Evolutionary conservation across 371 early-diverging fungal genomes (phyloP).

Genomic region (Apophysomyces variabilis): DNA sequence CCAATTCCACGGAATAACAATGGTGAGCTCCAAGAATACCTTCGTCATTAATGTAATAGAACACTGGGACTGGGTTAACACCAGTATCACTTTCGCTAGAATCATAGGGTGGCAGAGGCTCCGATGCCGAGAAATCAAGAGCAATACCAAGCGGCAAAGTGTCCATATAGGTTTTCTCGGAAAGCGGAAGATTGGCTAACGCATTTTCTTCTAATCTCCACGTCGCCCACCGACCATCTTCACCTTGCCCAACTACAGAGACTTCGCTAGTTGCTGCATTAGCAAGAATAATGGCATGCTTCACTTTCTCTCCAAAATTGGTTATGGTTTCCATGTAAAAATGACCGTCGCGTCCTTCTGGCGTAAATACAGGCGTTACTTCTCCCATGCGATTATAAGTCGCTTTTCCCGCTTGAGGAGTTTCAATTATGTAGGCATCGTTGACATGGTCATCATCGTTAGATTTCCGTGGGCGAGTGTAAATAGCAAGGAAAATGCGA

Average conservation of each 20-base stretch:
- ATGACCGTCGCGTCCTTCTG: constrained; percentile 37
- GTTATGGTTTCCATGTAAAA: constrained; percentile 51
- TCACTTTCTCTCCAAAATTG: constrained; percentile 38
- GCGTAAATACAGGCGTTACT: constrained; percentile 40
- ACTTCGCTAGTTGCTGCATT: constrained; percentile 42
- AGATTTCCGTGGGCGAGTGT: constrained; percentile 23
- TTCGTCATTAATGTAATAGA: constrained; percentile 52
- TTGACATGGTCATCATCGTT: constrained; percentile 31
- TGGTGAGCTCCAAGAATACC: constrained; percentile 45
- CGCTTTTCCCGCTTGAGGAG: constrained; percentile 17
- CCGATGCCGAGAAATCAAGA: constrained; percentile 43
- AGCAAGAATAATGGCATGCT: constrained; percentile 38
- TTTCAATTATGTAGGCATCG: constrained; percentile 42
- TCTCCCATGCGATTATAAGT: constrained; percentile 42
- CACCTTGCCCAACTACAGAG: constrained; percentile 46
- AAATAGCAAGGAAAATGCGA: constrained; percentile 40
- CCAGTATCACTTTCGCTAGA: constrained; percentile 31
- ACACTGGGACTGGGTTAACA: constrained; percentile 42
- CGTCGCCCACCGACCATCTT: constrained; percentile 45
- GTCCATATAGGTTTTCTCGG: constrained; percentile 37
- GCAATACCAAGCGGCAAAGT: constrained; percentile 52
- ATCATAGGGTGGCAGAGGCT: constrained; percentile 45
- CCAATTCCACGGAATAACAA: constrained; percentile 43
- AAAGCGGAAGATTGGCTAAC: constrained; percentile 36
- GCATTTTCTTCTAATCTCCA: constrained; percentile 44